Evolutionary conservation across 73 alveolate genomes (phyloP).

Genomic region (Strombidium stylifer): DNA sequence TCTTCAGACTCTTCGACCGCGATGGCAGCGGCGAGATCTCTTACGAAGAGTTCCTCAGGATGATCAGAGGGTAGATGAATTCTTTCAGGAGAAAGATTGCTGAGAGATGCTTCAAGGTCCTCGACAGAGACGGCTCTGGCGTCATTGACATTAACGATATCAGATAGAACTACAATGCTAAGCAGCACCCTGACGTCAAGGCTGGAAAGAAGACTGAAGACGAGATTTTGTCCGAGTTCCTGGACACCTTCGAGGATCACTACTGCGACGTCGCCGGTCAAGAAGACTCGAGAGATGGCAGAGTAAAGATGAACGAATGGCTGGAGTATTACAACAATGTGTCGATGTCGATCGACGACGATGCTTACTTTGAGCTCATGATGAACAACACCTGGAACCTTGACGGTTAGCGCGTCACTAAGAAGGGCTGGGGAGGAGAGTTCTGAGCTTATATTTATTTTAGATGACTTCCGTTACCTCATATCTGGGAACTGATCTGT

Average conservation of each 20-base stretch:
- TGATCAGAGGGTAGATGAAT: slow-evolving; percentile 77
- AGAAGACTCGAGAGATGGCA: slow-evolving; percentile 64
- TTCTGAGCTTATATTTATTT: no score
- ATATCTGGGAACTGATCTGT: no score
- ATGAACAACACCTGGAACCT: slow-evolving; percentile 76
- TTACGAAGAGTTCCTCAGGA: slow-evolving; percentile 79
- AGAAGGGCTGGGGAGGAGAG: slow-evolving; percentile 54
- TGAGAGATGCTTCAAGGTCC: slow-evolving; percentile 62
- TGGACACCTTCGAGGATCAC: slow-evolving; percentile 86
- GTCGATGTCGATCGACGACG: slow-evolving; percentile 75
- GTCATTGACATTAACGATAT: slow-evolving; percentile 69
- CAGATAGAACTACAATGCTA: slow-evolving; percentile 70
- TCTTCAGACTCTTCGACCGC: slow-evolving; percentile 76
- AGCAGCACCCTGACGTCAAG: slow-evolving; percentile 77
- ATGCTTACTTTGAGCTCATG: slow-evolving; percentile 70
- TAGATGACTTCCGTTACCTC: no score
- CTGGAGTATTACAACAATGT: slow-evolving; percentile 76
- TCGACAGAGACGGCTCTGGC: slow-evolving; percentile 75
- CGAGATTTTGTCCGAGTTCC: slow-evolving; percentile 78
- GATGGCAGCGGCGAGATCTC: slow-evolving; percentile 75
- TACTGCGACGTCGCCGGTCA: slow-evolving; percentile 54
- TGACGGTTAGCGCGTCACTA: slow-evolving; percentile 39
- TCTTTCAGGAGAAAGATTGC: slow-evolving; percentile 68
- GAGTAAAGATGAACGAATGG: slow-evolving; percentile 72
- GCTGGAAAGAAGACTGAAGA: slow-evolving; percentile 82